Evolutionary conservation across 2,329 filamentous ascomycete genomes (phyloP).

Genomic region (Gnomoniopsis sp.): DNA sequence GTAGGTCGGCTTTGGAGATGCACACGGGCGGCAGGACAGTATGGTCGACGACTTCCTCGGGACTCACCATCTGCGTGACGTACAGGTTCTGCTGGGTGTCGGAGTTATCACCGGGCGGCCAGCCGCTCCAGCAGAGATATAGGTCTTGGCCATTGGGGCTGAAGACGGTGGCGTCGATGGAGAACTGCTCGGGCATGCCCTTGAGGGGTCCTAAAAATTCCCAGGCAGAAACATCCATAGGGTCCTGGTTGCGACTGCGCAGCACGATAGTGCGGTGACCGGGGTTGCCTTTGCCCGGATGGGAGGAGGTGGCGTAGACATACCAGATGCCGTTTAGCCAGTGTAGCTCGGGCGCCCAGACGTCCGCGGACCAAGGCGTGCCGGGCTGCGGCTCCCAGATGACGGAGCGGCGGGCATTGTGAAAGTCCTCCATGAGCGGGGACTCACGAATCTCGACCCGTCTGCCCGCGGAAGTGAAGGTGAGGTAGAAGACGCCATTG

Average conservation of each 20-base stretch:
- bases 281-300: slow-evolving; percentile 10
- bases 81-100: slow-evolving; percentile 22
- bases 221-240: slow-evolving; percentile 18
- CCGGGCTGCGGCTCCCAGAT: slow-evolving; percentile 13
- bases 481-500: slow-evolving; percentile 23
- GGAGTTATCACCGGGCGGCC: slow-evolving; percentile 19
- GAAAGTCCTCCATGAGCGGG: slow-evolving; percentile 28
- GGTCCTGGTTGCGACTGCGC: slow-evolving; percentile 13
- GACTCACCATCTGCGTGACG: slow-evolving; percentile 19
- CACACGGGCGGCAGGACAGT: slow-evolving; percentile 15
- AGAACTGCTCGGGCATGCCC: slow-evolving; percentile 21
- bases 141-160: slow-evolving; percentile 11
- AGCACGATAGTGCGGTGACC: slow-evolving; percentile 16
- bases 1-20: slow-evolving; percentile 17
- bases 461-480: slow-evolving; percentile 27
- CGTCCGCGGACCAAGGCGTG: slow-evolving; percentile 8
- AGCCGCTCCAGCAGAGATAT: slow-evolving; percentile 22
- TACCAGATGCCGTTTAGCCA: slow-evolving; percentile 15
- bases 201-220: slow-evolving; percentile 20
- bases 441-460: slow-evolving; percentile 33
- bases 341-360: slow-evolving; percentile 51
- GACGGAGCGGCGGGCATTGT: slow-evolving; percentile 20
- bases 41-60: slow-evolving; percentile 19
- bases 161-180: slow-evolving; percentile 21
- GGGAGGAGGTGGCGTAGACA: slow-evolving; percentile 13